Conservation (phyloP, 1,284 basidiomycete genomes). For the Sutorius eximius region DNA sequence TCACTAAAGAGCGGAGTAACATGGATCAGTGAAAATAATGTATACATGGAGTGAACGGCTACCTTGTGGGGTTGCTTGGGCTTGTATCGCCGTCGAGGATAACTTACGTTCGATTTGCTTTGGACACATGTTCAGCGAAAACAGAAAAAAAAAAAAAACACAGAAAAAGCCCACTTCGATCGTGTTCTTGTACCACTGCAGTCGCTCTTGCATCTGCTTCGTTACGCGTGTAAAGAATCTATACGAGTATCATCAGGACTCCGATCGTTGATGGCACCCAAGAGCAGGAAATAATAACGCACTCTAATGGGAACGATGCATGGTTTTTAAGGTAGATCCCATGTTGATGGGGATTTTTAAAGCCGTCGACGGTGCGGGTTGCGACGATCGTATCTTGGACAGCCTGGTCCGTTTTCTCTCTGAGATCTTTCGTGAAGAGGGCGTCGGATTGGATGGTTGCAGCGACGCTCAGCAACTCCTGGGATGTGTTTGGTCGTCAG, state of each 20-base stretch:
- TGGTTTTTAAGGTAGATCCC: slow-evolving; percentile 69
- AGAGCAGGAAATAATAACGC: slow-evolving; percentile 25
- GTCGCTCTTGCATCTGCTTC: slow-evolving; percentile 66
- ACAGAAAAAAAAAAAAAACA: neutral
- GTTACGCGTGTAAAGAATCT: slow-evolving; percentile 76
- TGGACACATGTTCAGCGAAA: neutral
- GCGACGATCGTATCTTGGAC: slow-evolving; percentile 75
- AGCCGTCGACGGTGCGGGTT: slow-evolving; percentile 72
- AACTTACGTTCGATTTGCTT: slow-evolving; percentile 84
- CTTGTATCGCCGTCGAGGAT: slow-evolving; percentile 59
- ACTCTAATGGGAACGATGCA: slow-evolving; percentile 83
- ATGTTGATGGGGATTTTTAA: slow-evolving; percentile 67
- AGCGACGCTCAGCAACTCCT: slow-evolving; percentile 63
- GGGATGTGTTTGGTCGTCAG: neutral
- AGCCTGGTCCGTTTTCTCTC: slow-evolving; percentile 69
- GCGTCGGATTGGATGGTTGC: slow-evolving; percentile 68
- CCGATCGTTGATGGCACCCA: neutral
- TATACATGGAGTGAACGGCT: neutral
- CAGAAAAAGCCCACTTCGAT: slow-evolving; percentile 56
- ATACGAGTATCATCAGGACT: slow-evolving; percentile 1
- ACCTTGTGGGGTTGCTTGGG: slow-evolving; percentile 77
- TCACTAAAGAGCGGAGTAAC: slow-evolving; percentile 44
- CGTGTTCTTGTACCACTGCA: slow-evolving; percentile 75
- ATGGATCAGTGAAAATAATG: neutral
- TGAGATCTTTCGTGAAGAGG: slow-evolving; percentile 64